Evolutionary conservation across 2,329 filamentous ascomycete species (phyloP).

Genomic region (Colletotrichum trifolii): DNA sequence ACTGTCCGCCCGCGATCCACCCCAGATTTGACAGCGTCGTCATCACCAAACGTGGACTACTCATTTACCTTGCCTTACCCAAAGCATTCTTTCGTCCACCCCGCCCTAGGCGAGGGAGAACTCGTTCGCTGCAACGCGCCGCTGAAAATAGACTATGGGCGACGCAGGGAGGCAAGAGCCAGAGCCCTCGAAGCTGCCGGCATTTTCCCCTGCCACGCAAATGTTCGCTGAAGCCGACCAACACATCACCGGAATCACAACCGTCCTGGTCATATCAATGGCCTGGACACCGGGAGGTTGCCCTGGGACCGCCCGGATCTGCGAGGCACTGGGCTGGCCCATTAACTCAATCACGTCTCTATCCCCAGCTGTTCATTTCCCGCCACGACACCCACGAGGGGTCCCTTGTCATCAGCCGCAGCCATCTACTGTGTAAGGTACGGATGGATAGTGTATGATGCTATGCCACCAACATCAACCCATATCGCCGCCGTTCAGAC

Average conservation of each 20-base stretch:
- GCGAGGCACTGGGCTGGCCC: constrained; percentile 7
- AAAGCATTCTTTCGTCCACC: too few species aligned
- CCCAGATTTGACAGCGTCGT: constrained; percentile 11
- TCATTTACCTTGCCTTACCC: too few species aligned
- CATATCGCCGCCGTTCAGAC: too few species aligned
- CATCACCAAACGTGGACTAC: too few species aligned
- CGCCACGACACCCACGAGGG: constrained; percentile 17
- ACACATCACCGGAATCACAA: neutral
- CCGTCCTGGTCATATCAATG: neutral
- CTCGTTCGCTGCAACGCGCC: too few species aligned
- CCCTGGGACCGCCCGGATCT: constrained; percentile 22
- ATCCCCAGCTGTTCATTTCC: constrained; percentile 12
- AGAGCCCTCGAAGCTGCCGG: too few species aligned
- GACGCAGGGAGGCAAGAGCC: too few species aligned
- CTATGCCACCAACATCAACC: too few species aligned
- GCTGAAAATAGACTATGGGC: too few species aligned
- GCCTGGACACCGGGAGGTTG: neutral
- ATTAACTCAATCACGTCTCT: constrained; percentile 9
- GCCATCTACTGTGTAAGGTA: neutral
- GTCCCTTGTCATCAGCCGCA: constrained; percentile 27
- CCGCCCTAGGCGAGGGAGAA: too few species aligned
- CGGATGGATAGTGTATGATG: too few species aligned
- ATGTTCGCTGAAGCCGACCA: neutral
- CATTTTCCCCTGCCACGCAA: too few species aligned
- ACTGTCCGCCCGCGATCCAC: neutral